Conservation (phyloP, 2,329 filamentous ascomycete genomes). For the Coniosporium tulheliwenetii region DNA sequence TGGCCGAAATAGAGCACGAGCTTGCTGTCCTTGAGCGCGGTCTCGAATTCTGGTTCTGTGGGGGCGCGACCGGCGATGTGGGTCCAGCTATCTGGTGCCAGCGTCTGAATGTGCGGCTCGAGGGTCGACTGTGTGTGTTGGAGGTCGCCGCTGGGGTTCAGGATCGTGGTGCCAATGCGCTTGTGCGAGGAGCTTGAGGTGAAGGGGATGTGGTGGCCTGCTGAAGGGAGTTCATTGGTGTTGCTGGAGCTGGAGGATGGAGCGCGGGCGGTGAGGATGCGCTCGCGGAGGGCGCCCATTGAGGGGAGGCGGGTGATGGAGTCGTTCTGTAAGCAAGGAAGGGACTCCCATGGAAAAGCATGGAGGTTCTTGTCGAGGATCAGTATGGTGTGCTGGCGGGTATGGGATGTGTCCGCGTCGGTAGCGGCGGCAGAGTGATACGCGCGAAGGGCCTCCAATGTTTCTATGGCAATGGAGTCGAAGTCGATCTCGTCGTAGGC, state of each 20-base stretch:
- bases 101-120: conserved; percentile 42
- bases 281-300: conserved; percentile 62
- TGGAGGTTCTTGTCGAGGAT: conserved; percentile 86
- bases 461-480: conserved; percentile 77
- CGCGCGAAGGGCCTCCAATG: conserved; percentile 63
- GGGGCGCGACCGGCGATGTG: conserved; percentile 54
- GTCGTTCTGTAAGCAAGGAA: conserved; percentile 66
- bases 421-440: conserved; percentile 46
- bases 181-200: conserved; percentile 25
- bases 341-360: conserved; percentile 86
- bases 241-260: conserved; percentile 6
- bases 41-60: conserved; percentile 61
- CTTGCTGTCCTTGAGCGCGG: conserved; percentile 48
- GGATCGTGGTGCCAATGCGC: conserved; percentile 46
- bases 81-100: conserved; percentile 39
- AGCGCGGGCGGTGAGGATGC: conserved; percentile 43
- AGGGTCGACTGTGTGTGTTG: conserved; percentile 66
- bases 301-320: conserved; percentile 83
- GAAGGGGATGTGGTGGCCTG: conserved; percentile 33
- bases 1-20: conserved; percentile 91
- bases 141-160: conserved; percentile 81
- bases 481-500: conserved; percentile 98
- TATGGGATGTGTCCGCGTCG: conserved; percentile 17
- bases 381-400: conserved; percentile 57
- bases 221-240: conserved; percentile 4